Percentiles rank a stretch among this genome's conserved stretches.
phyloP scores from a whole-genome alignment of 1,284 basidiomycete species.

The Papiliotrema nemorosa region DNA sequence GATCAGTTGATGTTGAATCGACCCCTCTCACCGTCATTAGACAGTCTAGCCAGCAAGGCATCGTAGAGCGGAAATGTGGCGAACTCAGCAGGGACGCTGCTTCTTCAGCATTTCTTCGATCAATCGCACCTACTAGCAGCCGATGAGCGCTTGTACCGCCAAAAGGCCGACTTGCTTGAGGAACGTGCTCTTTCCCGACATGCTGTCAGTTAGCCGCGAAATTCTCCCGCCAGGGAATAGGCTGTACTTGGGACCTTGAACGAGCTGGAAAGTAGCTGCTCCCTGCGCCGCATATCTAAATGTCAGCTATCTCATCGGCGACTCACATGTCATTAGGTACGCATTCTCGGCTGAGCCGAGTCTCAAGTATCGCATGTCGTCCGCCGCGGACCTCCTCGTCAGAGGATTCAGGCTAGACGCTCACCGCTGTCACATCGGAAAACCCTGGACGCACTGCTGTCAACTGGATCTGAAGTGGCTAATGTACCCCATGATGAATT shows the following conservation, averaged over 20 bases:
- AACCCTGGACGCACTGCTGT: slow-evolving; percentile 77
- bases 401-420: background rate
- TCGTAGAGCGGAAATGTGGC: slow-evolving; percentile 81
- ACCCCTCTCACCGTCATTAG: slow-evolving; percentile 63
- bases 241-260: slow-evolving; percentile 77
- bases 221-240: slow-evolving; percentile 2
- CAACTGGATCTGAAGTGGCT: background rate
- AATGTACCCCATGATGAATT: background rate
- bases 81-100: slow-evolving; percentile 76
- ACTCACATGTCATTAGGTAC: slow-evolving; percentile 82
- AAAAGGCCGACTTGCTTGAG: slow-evolving; percentile 80
- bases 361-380: slow-evolving; percentile 80
- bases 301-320: background rate
- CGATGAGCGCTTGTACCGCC: slow-evolving; percentile 78
- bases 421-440: background rate
- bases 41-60: slow-evolving; percentile 75
- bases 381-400: slow-evolving; percentile 77
- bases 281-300: slow-evolving; percentile 55
- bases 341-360: slow-evolving; percentile 63
- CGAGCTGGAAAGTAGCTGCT: slow-evolving; percentile 76
- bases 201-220: slow-evolving; percentile 57
- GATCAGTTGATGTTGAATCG: background rate
- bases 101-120: background rate
- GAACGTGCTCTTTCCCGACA: slow-evolving; percentile 92
- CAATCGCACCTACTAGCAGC: slow-evolving; percentile 61